A percentile compares a stretch with the other conserved stretches of the same genome.
Conservation (phyloP, 352 stramenopile genomes). For the Phytopythium helicoides region DNA sequence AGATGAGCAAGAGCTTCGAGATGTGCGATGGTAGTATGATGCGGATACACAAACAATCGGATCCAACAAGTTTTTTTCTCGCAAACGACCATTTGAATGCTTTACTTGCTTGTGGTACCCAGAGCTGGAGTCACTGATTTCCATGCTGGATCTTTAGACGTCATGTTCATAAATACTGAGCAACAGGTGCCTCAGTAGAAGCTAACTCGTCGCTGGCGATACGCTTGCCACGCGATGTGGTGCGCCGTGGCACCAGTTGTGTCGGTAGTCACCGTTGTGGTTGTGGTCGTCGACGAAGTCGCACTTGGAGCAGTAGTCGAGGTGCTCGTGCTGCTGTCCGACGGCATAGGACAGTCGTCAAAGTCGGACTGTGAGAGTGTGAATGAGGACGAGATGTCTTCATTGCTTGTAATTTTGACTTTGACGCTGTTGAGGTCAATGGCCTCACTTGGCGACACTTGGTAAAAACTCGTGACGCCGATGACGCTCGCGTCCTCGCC, state of each 20-base stretch:
- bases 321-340: constrained; percentile 19
- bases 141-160: neutral
- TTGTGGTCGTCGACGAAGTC: constrained; percentile 15
- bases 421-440: constrained; percentile 42
- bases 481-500: constrained; percentile 38
- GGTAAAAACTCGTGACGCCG: constrained; percentile 92
- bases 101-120: neutral
- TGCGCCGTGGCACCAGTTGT: constrained; percentile 28
- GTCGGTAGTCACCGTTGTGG: constrained; percentile 27
- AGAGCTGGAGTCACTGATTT: neutral
- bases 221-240: constrained; percentile 36
- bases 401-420: constrained; percentile 84
- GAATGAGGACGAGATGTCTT: constrained; percentile 89
- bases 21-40: too few relatives aligned
- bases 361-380: constrained; percentile 32
- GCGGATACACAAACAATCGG: too few relatives aligned
- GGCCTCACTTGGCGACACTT: constrained; percentile 22
- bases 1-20: too few relatives aligned
- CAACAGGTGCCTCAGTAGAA: constrained; percentile 19
- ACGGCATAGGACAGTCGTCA: constrained; percentile 37
- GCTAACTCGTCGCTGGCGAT: constrained; percentile 22
- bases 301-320: constrained; percentile 7
- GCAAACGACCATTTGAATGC: constrained; percentile 3
- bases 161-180: constrained; percentile 4
- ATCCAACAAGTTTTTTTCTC: too few relatives aligned